Evolutionary conservation across 208 protist species (phyloP).

Genomic region (Trypanosoma cruzi): DNA sequence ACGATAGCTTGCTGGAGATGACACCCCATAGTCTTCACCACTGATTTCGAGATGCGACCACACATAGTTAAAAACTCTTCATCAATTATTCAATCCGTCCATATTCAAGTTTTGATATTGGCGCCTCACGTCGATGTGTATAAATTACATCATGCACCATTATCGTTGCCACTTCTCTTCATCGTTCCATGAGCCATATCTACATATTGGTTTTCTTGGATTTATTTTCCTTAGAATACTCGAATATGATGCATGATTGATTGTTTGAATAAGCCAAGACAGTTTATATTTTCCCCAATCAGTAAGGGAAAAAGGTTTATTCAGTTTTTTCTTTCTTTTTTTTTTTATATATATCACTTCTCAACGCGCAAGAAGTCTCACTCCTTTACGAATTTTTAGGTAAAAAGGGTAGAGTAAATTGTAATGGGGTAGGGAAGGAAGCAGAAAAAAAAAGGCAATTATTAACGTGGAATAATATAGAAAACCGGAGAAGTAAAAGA

Average conservation of each 20-base stretch:
- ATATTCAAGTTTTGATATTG: not conserved
- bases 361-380: not conserved
- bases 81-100: not conserved
- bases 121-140: not conserved
- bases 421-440: not conserved
- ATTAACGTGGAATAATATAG: not conserved
- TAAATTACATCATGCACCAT: not conserved
- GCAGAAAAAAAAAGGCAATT: slow-evolving; percentile 7
- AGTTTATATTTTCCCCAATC: not conserved
- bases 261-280: not conserved
- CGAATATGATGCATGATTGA: no score
- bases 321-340: no score
- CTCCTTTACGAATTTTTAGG: not conserved
- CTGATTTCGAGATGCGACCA: not conserved
- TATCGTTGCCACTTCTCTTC: not conserved
- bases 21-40: not conserved
- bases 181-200: not conserved
- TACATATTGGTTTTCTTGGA: not conserved
- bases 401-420: no score
- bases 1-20: not conserved
- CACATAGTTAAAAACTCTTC: not conserved
- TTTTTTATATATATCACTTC: not conserved
- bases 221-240: no score
- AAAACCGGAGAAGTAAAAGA: slow-evolving; percentile 4
- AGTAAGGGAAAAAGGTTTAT: no score